phyloP scores from a whole-genome alignment of 2,329 filamentous ascomycete species.

The Triangularia setosa region DNA sequence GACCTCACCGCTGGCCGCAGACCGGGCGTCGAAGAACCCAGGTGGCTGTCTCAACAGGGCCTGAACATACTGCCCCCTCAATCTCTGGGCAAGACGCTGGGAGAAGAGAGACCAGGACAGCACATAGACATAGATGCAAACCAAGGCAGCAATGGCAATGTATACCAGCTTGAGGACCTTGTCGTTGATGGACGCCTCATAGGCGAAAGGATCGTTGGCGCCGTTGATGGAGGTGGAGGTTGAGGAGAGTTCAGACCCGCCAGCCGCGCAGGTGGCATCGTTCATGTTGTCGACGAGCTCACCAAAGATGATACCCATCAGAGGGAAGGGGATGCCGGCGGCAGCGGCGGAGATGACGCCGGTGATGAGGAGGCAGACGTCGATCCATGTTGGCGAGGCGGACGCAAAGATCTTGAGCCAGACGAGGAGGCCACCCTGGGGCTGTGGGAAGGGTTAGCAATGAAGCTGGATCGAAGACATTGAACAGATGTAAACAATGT shows the following conservation, averaged over 20 bases:
- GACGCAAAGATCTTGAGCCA: constrained; percentile 30
- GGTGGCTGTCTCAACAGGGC: constrained; percentile 58
- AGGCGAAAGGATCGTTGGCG: constrained; percentile 16
- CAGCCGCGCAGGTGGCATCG: constrained; percentile 39
- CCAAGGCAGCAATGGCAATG: constrained; percentile 60
- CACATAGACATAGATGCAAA: constrained; percentile 60
- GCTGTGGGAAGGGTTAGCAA: background rate
- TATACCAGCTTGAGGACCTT: constrained; percentile 49
- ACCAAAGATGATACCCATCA: constrained; percentile 55
- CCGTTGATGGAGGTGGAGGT: constrained; percentile 19
- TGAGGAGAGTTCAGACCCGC: constrained; percentile 40
- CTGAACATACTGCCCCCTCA: constrained; percentile 58
- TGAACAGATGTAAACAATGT: background rate
- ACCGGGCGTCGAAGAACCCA: constrained; percentile 58
- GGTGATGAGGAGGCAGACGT: constrained; percentile 33
- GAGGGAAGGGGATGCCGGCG: constrained; percentile 50
- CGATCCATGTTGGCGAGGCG: constrained; percentile 29
- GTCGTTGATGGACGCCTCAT: constrained; percentile 24
- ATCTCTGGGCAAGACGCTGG: constrained; percentile 58
- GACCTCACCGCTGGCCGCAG: constrained; percentile 59
- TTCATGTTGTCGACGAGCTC: constrained; percentile 51
- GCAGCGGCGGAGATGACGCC: constrained; percentile 43
- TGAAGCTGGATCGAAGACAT: too few species aligned
- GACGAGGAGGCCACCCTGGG: constrained; percentile 20
- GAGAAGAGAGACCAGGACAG: constrained; percentile 62